Conservation (phyloP, 2,329 filamentous ascomycete species). For the Bipolaris gigantea region DNA sequence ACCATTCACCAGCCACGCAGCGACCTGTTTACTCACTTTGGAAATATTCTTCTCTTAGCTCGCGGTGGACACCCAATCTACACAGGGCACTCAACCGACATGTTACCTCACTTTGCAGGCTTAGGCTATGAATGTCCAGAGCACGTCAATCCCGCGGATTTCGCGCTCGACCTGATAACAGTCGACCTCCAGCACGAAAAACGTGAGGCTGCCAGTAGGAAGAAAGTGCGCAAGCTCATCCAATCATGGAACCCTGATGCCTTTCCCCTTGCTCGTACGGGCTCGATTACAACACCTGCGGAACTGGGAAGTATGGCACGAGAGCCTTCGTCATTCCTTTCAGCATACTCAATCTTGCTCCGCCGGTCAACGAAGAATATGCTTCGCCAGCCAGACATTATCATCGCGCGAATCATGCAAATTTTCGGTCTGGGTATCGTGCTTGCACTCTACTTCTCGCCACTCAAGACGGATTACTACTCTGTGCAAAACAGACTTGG, state of each 20-base stretch:
- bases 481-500: constrained; percentile 74
- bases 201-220: constrained; percentile 64
- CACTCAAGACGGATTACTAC: constrained; percentile 68
- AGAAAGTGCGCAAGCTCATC: constrained; percentile 64
- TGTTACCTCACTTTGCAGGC: constrained; percentile 65
- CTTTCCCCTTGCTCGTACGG: constrained; percentile 27
- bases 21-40: constrained; percentile 71
- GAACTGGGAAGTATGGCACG: constrained; percentile 71
- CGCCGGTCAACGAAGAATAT: constrained; percentile 68
- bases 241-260: constrained; percentile 56
- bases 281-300: constrained; percentile 64
- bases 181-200: constrained; percentile 70
- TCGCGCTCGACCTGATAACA: constrained; percentile 75
- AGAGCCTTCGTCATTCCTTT: constrained; percentile 62
- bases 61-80: constrained; percentile 70
- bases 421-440: constrained; percentile 44
- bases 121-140: constrained; percentile 67
- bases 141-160: constrained; percentile 76
- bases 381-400: constrained; percentile 43
- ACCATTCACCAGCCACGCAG: constrained; percentile 78
- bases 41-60: constrained; percentile 70
- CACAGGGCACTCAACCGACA: constrained; percentile 62
- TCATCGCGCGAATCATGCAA: constrained; percentile 44
- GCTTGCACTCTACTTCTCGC: constrained; percentile 62
- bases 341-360: constrained; percentile 68